Conservation (phyloP, 2,329 filamentous ascomycete species). For the Decorospora gaudefroyi region DNA sequence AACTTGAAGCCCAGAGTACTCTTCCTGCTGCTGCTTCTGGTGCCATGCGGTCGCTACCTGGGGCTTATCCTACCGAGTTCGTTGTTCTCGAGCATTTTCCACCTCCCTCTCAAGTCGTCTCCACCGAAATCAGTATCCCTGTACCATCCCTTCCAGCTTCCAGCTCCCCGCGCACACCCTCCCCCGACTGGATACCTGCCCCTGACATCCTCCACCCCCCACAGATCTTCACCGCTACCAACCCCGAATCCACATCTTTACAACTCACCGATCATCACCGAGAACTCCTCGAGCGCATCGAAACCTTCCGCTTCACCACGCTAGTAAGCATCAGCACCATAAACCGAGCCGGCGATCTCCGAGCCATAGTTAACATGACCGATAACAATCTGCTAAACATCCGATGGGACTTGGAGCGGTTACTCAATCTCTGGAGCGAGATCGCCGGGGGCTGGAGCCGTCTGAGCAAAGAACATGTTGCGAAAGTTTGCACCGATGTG, state of each 20-base stretch:
- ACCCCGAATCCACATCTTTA: not conserved
- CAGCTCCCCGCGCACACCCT: not conserved
- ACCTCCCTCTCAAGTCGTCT: too few species aligned
- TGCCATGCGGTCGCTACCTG: not conserved
- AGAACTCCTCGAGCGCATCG: slow-evolving; percentile 3
- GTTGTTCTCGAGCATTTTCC: too few species aligned
- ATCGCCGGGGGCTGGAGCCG: not conserved
- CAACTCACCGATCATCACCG: not conserved
- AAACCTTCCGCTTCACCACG: not conserved
- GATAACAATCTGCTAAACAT: slow-evolving; percentile 6
- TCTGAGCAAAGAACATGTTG: not conserved
- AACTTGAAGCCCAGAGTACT: not conserved
- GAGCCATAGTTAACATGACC: not conserved
- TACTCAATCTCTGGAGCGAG: not conserved
- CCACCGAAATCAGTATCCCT: not conserved
- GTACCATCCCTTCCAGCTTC: not conserved
- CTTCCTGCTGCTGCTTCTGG: not conserved
- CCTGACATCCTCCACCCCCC: not conserved
- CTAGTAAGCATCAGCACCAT: not conserved
- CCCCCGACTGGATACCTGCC: not conserved
- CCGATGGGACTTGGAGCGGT: slow-evolving; percentile 5
- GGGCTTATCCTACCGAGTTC: not conserved
- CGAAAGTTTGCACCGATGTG: slow-evolving; percentile 2
- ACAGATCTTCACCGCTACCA: not conserved
- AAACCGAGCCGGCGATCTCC: not conserved